These are phyloP conservation scores for Phialophora expanda DNA, from an alignment of 2,329 filamentous ascomycete genomes.

Conservation along the genomic window DNA sequence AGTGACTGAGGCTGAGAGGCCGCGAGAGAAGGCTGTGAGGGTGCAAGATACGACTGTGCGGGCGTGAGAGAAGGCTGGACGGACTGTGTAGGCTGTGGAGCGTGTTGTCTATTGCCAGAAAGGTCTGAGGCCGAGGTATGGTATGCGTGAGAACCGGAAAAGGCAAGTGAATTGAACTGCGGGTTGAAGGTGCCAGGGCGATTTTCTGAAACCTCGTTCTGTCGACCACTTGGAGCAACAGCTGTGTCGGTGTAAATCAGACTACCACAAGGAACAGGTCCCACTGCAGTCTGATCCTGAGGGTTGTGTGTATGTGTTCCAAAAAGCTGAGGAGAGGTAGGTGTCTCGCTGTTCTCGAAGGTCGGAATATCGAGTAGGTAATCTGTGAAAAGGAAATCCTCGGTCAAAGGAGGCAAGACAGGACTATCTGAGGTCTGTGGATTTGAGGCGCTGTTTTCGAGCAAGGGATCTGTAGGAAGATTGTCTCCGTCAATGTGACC, in stretches of 20 bases:
- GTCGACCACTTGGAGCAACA: neutral
- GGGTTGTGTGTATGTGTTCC: neutral
- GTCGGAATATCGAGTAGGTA: neutral
- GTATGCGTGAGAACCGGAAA: neutral
- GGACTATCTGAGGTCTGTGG: neutral
- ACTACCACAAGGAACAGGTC: neutral
- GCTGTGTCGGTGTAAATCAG: neutral
- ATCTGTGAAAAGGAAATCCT: neutral
- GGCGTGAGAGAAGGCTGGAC: no score
- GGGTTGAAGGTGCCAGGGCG: neutral
- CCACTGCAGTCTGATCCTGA: neutral
- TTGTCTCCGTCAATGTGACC: neutral
- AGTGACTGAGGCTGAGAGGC: no score
- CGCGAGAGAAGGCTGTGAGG: no score
- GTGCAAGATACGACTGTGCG: no score
- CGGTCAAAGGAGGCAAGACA: neutral
- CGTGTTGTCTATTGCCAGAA: neutral
- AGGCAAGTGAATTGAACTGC: neutral
- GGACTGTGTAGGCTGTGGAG: neutral
- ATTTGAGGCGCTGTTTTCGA: neutral
- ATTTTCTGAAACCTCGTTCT: neutral
- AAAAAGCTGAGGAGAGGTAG: neutral
- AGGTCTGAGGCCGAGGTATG: neutral
- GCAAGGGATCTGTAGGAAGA: neutral
- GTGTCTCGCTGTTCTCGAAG: neutral